phyloP scores from a whole-genome alignment of 2,329 filamentous ascomycete genomes.

The Geosmithia morbida region DNA sequence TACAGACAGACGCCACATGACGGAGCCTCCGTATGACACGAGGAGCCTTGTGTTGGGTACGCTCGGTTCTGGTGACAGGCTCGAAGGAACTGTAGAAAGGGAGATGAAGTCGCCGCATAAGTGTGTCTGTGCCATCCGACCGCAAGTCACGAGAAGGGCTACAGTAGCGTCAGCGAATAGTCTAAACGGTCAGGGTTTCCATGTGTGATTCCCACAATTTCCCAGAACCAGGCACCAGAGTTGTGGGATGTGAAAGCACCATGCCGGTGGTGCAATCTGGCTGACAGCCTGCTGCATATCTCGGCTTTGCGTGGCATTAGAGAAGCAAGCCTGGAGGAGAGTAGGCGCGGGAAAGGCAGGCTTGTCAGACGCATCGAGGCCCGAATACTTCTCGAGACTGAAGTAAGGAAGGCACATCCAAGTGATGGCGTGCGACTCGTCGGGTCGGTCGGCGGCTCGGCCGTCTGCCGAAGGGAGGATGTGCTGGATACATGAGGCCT shows the following conservation, averaged over 20 bases:
- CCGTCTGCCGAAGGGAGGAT: background rate
- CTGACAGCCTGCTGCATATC: background rate
- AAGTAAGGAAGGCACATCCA: background rate
- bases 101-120: background rate
- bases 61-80: background rate
- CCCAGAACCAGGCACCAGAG: background rate
- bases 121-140: background rate
- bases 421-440: background rate
- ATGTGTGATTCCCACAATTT: background rate
- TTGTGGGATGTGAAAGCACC: background rate
- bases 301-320: background rate
- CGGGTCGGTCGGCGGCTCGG: background rate
- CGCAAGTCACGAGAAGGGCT: background rate
- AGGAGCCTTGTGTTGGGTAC: background rate
- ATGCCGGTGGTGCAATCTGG: background rate
- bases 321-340: background rate
- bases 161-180: background rate
- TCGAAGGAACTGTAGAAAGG: background rate
- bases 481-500: background rate
- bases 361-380: background rate
- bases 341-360: background rate
- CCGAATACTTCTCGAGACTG: background rate
- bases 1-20: background rate
- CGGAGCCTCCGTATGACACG: background rate
- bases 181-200: background rate